Evolutionary conservation across 352 stramenopile genomes (phyloP), one percentile per base, ranked within the genome.

Genomic region (Globisporangium camurandrum): DNA sequence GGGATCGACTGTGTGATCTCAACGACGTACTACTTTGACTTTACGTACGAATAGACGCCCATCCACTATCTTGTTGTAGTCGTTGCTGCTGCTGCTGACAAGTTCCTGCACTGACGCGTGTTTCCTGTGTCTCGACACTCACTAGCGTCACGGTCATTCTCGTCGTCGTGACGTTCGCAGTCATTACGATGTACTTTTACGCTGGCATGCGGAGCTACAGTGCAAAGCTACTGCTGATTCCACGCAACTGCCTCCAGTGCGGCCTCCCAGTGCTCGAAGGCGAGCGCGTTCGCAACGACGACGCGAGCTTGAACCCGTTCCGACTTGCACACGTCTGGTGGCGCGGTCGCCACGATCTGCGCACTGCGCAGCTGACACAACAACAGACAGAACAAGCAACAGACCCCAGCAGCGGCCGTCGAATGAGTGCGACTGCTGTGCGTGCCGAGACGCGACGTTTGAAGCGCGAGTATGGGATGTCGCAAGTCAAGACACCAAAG

Each of bases 11-110:
- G 78, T 23, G 65, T 89, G 12, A 64, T 89, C 51, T 68, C 63
- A n/a, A 86, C 73, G 44, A 86, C 59, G 1, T 89, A 76, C 38
- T 89, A 87, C 59, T 87, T 87, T 31, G 72, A 86, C 34, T 87
- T 89, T 37, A 79, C 67, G 78, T 89, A 48, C 40, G 71, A 64
- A 34, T 34, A n/a, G n/a, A n/a, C n/a, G n/a, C n/a, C n/a, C n/a
- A n/a, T n/a, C n/a, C n/a, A n/a, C n/a, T n/a, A n/a, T n/a, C n/a
- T n/a, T n/a, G n/a, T n/a, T n/a, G n/a, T n/a, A n/a, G n/a, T n/a
- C n/a, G n/a, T n/a, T n/a, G n/a, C n/a, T n/a, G n/a, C n/a, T n/a
- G n/a, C n/a, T n/a, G n/a, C n/a, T n/a, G n/a, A n/a, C n/a, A n/a
- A 19, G 14, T 1, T 40, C 14, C 16, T 7, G 19, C 16, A 22